phyloP scores from a whole-genome alignment of 2,329 filamentous ascomycete species.

The Chaetomiaceae sp. region DNA sequence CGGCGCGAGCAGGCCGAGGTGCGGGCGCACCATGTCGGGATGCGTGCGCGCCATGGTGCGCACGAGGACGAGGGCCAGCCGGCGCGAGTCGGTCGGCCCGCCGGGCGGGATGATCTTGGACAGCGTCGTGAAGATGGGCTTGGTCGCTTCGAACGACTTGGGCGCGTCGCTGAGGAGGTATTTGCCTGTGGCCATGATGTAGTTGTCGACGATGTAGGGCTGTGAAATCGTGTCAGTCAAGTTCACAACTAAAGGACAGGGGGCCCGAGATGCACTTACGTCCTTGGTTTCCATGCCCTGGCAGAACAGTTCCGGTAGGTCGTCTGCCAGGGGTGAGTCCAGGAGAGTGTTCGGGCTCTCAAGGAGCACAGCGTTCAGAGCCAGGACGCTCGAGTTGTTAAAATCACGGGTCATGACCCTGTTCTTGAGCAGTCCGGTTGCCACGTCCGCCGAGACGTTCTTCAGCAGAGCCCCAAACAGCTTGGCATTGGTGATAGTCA shows the following conservation, averaged over 20 bases:
- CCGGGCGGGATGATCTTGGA: slow-evolving; percentile 72
- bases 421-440: slow-evolving; percentile 55
- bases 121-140: slow-evolving; percentile 74
- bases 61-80: slow-evolving; percentile 79
- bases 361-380: slow-evolving; percentile 80
- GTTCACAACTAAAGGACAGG: background rate
- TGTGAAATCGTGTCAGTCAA: slow-evolving; percentile 33
- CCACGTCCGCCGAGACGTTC: slow-evolving; percentile 70
- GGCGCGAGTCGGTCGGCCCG: slow-evolving; percentile 73
- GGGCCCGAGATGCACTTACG: slow-evolving; percentile 46
- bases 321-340: slow-evolving; percentile 61
- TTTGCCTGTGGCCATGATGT: slow-evolving; percentile 84
- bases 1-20: slow-evolving; percentile 72
- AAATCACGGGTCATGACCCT: slow-evolving; percentile 75
- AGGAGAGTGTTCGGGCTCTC: slow-evolving; percentile 71
- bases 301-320: slow-evolving; percentile 71
- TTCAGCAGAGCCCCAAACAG: slow-evolving; percentile 86
- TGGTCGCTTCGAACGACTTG: slow-evolving; percentile 70
- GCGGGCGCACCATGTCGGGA: slow-evolving; percentile 74
- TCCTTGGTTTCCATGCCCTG: slow-evolving; percentile 73
- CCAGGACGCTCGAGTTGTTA: slow-evolving; percentile 73
- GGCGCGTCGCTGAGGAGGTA: slow-evolving; percentile 68
- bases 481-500: slow-evolving; percentile 86
- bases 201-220: slow-evolving; percentile 84
- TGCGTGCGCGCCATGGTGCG: slow-evolving; percentile 78